Evolutionary conservation across 495 filamentous ascomycete species (phyloP).

Genomic region (Aspergillus olivimuriae): DNA sequence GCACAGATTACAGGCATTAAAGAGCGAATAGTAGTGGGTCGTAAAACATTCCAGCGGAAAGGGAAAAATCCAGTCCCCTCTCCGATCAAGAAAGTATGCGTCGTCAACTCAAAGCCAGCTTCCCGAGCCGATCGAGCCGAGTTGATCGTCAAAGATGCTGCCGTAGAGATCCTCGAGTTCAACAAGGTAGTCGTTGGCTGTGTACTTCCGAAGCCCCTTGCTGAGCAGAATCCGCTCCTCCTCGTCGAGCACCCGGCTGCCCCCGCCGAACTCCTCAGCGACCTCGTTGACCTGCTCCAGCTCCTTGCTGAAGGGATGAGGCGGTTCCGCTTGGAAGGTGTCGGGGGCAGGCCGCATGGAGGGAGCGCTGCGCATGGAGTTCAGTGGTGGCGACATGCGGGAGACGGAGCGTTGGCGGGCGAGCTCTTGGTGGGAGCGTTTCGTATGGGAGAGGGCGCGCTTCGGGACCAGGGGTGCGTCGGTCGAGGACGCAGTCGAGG

Average conservation of each 20-base stretch:
- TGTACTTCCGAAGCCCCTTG: slow-evolving; percentile 67
- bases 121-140: slow-evolving; percentile 29
- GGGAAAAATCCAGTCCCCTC: slow-evolving; percentile 20
- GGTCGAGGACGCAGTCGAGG: slow-evolving; percentile 36
- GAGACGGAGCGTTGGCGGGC: slow-evolving; percentile 61
- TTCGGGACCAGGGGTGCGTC: slow-evolving; percentile 63
- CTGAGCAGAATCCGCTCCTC: slow-evolving; percentile 62
- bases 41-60: slow-evolving; percentile 7
- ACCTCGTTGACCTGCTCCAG: slow-evolving; percentile 55
- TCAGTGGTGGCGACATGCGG: slow-evolving; percentile 39
- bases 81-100: background rate
- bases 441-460: slow-evolving; percentile 77
- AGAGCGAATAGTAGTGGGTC: slow-evolving; percentile 23
- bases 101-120: slow-evolving; percentile 39
- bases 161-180: slow-evolving; percentile 71
- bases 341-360: slow-evolving; percentile 35
- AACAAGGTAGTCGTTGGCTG: slow-evolving; percentile 72
- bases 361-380: slow-evolving; percentile 27
- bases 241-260: slow-evolving; percentile 55
- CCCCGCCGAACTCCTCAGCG: slow-evolving; percentile 79
- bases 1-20: slow-evolving; percentile 9
- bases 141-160: slow-evolving; percentile 41
- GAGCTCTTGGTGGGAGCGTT: slow-evolving; percentile 62
- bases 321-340: slow-evolving; percentile 36
- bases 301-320: slow-evolving; percentile 47